Evolutionary conservation across 345 rosid species (phyloP).

Genomic region (Physaria fendleri): DNA sequence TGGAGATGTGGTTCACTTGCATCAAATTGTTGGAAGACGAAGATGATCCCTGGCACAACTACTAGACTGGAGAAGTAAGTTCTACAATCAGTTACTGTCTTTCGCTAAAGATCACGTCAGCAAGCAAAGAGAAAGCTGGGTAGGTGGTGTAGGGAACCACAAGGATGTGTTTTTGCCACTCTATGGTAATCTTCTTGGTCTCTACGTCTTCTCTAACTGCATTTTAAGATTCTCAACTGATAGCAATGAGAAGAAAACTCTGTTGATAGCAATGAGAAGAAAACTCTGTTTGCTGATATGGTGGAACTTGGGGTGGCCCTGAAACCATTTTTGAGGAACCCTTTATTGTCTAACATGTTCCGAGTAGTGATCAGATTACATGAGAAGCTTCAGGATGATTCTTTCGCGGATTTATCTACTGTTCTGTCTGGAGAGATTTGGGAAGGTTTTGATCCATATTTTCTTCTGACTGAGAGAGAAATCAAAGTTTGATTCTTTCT

Average conservation of each 20-base stretch:
- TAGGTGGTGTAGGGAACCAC: constrained; percentile 81
- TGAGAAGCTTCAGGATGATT: constrained; percentile 29
- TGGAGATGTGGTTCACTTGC: constrained; percentile 71
- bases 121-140: constrained; percentile 50
- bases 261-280: constrained; percentile 27
- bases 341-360: constrained; percentile 61
- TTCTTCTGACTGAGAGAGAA: constrained; percentile 44
- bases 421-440: constrained; percentile 34
- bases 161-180: constrained; percentile 83
- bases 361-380: constrained; percentile 43
- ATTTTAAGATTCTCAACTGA: constrained; percentile 31
- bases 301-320: constrained; percentile 50
- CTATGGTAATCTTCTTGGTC: constrained; percentile 75
- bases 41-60: constrained; percentile 56
- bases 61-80: constrained; percentile 52
- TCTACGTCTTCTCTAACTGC: constrained; percentile 65
- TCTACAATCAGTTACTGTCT: constrained; percentile 42
- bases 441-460: constrained; percentile 77
- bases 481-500: neutral
- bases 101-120: constrained; percentile 43
- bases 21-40: constrained; percentile 87
- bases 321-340: constrained; percentile 57
- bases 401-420: constrained; percentile 7
- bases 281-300: constrained; percentile 35
- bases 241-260: constrained; percentile 26